Evolutionary conservation across 495 filamentous ascomycete genomes (phyloP).

Genomic region (Penicillium argentinense): DNA sequence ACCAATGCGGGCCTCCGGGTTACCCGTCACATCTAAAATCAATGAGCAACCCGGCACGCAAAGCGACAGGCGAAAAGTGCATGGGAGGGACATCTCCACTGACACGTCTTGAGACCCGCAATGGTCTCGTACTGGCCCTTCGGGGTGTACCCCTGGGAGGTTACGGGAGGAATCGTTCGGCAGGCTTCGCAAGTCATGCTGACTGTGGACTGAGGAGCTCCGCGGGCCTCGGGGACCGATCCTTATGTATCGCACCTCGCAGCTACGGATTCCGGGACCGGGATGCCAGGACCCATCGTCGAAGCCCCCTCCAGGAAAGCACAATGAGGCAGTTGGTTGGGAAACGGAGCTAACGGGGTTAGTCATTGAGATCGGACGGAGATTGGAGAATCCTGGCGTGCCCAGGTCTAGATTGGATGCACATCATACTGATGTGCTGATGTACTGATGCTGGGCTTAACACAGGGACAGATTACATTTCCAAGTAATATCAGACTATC

Average conservation of each 20-base stretch:
- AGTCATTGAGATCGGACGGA: too few species aligned
- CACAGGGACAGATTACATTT: too few species aligned
- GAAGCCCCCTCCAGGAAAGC: too few species aligned
- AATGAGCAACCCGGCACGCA: background rate
- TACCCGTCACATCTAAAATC: slow-evolving; percentile 46
- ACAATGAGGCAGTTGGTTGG: too few species aligned
- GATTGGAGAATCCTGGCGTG: too few species aligned
- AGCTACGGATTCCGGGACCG: slow-evolving; percentile 8
- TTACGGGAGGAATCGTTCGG: slow-evolving; percentile 70
- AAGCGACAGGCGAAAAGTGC: background rate
- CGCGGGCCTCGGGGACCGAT: too few species aligned
- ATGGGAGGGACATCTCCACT: slow-evolving; percentile 11
- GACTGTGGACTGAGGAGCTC: background rate
- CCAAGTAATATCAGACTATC: too few species aligned
- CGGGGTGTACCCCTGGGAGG: slow-evolving; percentile 57
- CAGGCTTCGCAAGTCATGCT: slow-evolving; percentile 57
- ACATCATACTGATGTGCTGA: too few species aligned
- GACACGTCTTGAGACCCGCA: slow-evolving; percentile 69
- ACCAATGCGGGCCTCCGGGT: slow-evolving; percentile 30
- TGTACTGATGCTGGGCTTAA: too few species aligned
- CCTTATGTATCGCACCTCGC: too few species aligned
- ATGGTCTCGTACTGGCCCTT: slow-evolving; percentile 66
- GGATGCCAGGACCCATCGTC: background rate
- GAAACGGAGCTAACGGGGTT: too few species aligned
- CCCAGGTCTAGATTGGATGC: too few species aligned